phyloP scores from a whole-genome alignment of 2,329 filamentous ascomycete genomes.

The Beauveria caledonica region DNA sequence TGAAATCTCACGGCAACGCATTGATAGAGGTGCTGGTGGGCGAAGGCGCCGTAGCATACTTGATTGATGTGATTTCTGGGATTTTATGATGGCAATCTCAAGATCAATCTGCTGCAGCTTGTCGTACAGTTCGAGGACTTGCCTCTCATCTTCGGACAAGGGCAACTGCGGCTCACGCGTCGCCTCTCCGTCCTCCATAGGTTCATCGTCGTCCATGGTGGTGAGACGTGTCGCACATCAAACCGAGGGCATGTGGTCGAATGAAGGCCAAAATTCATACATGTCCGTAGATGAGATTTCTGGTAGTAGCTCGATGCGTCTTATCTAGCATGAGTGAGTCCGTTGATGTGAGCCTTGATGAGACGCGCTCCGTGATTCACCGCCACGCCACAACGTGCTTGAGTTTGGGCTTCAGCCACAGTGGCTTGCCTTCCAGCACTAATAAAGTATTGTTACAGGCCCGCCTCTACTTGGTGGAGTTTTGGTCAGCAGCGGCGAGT shows the following conservation, averaged over 20 bases:
- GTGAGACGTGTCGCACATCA: background rate
- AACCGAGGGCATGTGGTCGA: background rate
- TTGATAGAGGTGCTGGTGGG: background rate
- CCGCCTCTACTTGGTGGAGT: background rate
- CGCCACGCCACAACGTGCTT: background rate
- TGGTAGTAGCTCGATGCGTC: background rate
- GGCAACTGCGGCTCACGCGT: constrained; percentile 31
- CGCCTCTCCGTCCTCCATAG: constrained; percentile 26
- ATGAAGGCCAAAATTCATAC: background rate
- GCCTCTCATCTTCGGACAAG: constrained; percentile 58
- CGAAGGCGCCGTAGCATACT: constrained; percentile 21
- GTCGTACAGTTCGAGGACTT: constrained; percentile 62
- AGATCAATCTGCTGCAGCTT: constrained; percentile 62
- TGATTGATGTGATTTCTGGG: constrained; percentile 30
- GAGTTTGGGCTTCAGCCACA: background rate
- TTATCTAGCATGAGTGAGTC: background rate
- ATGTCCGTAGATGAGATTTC: background rate
- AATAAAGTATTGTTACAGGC: background rate
- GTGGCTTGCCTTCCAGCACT: background rate
- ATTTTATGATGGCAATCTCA: constrained; percentile 59
- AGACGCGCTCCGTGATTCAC: background rate
- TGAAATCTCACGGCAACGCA: background rate
- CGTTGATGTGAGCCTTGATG: background rate
- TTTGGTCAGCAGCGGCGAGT: constrained; percentile 14
- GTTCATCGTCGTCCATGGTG: constrained; percentile 19